phyloP scores from a whole-genome alignment of 2,329 filamentous ascomycete genomes.

The Dactylellina parvicollis region DNA sequence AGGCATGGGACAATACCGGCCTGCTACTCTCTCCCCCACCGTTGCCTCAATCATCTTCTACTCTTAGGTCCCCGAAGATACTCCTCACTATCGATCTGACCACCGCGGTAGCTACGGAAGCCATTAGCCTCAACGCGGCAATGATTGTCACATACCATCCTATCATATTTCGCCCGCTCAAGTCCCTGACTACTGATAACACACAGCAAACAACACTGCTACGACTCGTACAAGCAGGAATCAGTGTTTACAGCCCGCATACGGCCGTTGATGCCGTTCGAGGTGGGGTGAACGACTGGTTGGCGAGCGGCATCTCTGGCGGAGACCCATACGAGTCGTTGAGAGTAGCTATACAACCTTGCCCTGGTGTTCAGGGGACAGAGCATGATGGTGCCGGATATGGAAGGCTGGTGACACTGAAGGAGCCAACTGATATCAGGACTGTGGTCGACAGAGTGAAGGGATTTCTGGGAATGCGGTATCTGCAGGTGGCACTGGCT shows the following conservation, averaged over 20 bases:
- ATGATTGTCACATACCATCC: slow-evolving; percentile 95
- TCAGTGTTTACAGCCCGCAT: slow-evolving; percentile 95
- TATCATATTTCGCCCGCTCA: slow-evolving; percentile 93
- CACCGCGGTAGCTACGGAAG: slow-evolving; percentile 86
- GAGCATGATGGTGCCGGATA: slow-evolving; percentile 57
- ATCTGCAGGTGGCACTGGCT: slow-evolving; percentile 32
- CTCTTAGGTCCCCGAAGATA: slow-evolving; percentile 66
- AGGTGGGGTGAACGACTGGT: slow-evolving; percentile 90
- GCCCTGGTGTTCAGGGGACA: slow-evolving; percentile 52
- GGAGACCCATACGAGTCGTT: slow-evolving; percentile 58
- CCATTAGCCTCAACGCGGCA: slow-evolving; percentile 77
- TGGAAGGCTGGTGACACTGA: slow-evolving; percentile 56
- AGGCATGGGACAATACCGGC: slow-evolving; percentile 96
- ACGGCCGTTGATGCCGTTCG: slow-evolving; percentile 90
- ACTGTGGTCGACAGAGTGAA: slow-evolving; percentile 56
- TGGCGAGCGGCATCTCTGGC: slow-evolving; percentile 82
- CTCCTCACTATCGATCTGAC: slow-evolving; percentile 92
- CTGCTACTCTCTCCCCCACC: slow-evolving; percentile 72
- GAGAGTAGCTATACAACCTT: slow-evolving; percentile 51
- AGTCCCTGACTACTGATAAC: slow-evolving; percentile 83
- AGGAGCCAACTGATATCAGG: slow-evolving; percentile 39
- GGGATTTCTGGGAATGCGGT: slow-evolving; percentile 28
- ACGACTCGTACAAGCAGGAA: slow-evolving; percentile 81
- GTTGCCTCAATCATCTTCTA: slow-evolving; percentile 61
- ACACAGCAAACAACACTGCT: slow-evolving; percentile 87